Percentiles rank a stretch among this genome's conserved stretches.
These are phyloP conservation scores for Geum urbanum DNA, from an alignment of 306 rosid genomes.

Conservation along the genomic window DNA sequence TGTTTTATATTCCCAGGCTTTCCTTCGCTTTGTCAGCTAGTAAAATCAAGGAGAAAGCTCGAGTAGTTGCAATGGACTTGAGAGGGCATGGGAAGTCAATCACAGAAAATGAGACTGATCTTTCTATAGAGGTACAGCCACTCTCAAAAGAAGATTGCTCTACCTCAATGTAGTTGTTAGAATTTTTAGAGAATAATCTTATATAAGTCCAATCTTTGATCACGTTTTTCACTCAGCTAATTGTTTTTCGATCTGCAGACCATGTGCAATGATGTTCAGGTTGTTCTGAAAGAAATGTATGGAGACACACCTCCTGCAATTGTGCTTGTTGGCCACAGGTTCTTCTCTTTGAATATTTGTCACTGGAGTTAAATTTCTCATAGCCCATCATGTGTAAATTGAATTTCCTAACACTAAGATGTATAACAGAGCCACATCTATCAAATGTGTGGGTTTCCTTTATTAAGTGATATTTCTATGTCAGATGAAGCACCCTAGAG, in stretches of 20 bases:
- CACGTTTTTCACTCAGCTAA: constrained; percentile 6
- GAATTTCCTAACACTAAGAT: neutral
- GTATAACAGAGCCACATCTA: neutral
- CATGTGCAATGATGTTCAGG: constrained; percentile 81
- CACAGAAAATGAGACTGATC: constrained; percentile 72
- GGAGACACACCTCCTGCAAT: constrained; percentile 83
- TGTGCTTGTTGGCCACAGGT: constrained; percentile 91
- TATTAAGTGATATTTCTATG: neutral
- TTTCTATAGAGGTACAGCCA: constrained; percentile 68
- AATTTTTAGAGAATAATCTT: neutral
- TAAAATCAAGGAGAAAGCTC: constrained; percentile 75
- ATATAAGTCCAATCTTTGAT: constrained; percentile 7
- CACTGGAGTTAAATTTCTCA: constrained; percentile 16
- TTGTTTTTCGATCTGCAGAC: constrained; percentile 54
- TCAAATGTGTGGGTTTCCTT: neutral
- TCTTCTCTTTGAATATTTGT: constrained; percentile 15
- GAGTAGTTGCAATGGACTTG: constrained; percentile 85
- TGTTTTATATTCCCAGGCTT: constrained; percentile 49
- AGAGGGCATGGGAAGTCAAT: constrained; percentile 92
- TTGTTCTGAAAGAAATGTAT: constrained; percentile 67
- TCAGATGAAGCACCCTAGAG: constrained; percentile 7
- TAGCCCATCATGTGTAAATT: neutral
- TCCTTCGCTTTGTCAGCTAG: constrained; percentile 76
- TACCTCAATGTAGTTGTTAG: neutral
- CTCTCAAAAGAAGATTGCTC: constrained; percentile 9